Base-by-base conservation (phyloP, 257 asterid genomes). In the Knoxia roxburghii region DNA sequence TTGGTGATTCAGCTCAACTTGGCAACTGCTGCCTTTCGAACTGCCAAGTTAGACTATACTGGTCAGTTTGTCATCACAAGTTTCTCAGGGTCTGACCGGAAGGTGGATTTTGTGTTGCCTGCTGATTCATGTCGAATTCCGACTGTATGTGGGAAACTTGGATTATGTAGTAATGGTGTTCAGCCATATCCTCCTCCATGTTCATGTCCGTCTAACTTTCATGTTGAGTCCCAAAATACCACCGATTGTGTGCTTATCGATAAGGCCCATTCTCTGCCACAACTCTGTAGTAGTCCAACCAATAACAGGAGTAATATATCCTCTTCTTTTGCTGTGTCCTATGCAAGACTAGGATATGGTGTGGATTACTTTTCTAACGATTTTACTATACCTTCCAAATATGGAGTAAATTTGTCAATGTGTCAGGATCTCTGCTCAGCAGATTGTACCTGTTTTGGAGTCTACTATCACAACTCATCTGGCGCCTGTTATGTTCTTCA, bases 281-380 rank as follows among this genome's bases (percentile, higher is more conserved):
- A 21, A 78, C 65, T 88, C 37, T 90, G 97, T 67, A 71, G 97
- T 67, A 71, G 74, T 70, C 70, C 84, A n/a, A 64, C 79, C 61
- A 51, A 37, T 39, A 59, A n/a, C 10, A 65, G 60, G 8, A 78
- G 53, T 11, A 63, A 45, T 4, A 59, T 30, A 20, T 76, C 68
- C 54, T 62, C 40, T 60, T 74, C 71, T 59, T n/a, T 20, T 23
- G 30, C 62, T 3, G 24, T 77, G 21, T 80, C 91, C 9, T 88
- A 83, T 75, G 64, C 84, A 77, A 73, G 71, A 32, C 81, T 91
- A 5, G 89, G 76, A 21, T 32, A 65, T 43, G 79, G 64, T n/a
- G 76, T 85, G 76, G 94, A 82, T 68, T 91, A 89, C 74, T 87
- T 87, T 68, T 83, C 90, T 5, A 91, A 84, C 57, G 77, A 77